These are phyloP conservation scores for Arthrobotrys sinensis DNA, from an alignment of 2,329 filamentous ascomycete genomes.

Conservation along the genomic window DNA sequence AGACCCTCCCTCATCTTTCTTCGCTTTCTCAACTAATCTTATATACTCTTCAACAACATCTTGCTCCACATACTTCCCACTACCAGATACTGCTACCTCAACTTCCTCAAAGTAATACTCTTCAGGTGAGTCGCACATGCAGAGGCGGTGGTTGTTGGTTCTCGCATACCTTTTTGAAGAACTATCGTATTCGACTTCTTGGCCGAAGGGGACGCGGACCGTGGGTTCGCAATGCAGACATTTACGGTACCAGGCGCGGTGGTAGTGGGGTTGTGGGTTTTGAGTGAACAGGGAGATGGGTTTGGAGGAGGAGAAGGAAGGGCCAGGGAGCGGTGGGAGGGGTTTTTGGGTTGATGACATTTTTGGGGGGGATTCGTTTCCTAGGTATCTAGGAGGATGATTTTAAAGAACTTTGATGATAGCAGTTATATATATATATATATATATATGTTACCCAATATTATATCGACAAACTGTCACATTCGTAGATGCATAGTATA, in stretches of 20 bases:
- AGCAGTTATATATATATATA: too few relatives aligned
- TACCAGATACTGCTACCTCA: not conserved
- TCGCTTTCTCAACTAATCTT: not conserved
- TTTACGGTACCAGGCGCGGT: conserved; percentile 22
- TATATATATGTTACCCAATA: too few relatives aligned
- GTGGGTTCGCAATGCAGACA: conserved; percentile 26
- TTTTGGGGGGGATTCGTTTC: too few relatives aligned
- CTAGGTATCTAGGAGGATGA: too few relatives aligned
- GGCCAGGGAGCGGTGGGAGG: not conserved
- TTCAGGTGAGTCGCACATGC: conserved; percentile 26
- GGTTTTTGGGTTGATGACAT: not conserved
- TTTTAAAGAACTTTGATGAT: too few relatives aligned
- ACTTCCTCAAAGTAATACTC: conserved; percentile 29
- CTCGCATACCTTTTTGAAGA: not conserved
- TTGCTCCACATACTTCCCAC: not conserved
- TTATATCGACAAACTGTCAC: too few relatives aligned
- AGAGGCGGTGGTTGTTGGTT: conserved; percentile 21
- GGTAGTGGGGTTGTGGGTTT: conserved; percentile 40
- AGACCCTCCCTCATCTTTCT: not conserved
- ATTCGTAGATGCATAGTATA: not conserved
- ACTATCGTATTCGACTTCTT: not conserved
- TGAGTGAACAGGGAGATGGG: not conserved
- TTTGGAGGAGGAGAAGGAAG: not conserved
- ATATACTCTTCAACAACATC: conserved; percentile 7
- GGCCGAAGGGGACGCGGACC: conserved; percentile 13